A percentile compares a stretch with the other conserved stretches of the same genome.
phyloP scores from a whole-genome alignment of 2,329 filamentous ascomycete species.

The Boeremia lycopersici region DNA sequence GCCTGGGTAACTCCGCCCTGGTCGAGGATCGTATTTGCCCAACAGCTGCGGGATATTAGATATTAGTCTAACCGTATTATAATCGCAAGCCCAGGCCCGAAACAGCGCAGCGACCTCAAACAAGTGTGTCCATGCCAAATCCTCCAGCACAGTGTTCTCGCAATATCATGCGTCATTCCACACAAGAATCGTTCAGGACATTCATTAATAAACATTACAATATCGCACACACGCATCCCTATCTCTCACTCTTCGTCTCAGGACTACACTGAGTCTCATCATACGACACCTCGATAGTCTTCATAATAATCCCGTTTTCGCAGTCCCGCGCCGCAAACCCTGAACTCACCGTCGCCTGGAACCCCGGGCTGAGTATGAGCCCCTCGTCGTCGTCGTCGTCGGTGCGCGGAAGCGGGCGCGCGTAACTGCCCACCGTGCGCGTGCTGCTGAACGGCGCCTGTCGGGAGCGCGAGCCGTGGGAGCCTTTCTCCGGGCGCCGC shows the following conservation, averaged over 20 bases:
- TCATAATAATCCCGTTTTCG: neutral
- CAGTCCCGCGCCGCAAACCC: neutral
- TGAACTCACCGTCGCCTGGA: neutral
- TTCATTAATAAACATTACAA: neutral
- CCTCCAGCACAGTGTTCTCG: too few relatives aligned
- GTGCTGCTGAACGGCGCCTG: neutral
- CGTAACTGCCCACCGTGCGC: neutral
- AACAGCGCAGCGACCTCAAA: too few relatives aligned
- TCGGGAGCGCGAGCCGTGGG: neutral
- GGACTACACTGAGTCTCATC: neutral
- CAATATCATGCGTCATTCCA: too few relatives aligned
- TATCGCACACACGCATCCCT: neutral
- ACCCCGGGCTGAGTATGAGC: neutral
- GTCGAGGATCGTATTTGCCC: too few relatives aligned
- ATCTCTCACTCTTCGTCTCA: neutral
- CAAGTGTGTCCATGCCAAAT: too few relatives aligned
- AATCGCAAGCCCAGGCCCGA: too few relatives aligned
- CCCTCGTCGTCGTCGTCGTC: neutral
- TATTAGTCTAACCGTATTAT: too few relatives aligned
- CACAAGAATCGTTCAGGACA: too few relatives aligned
- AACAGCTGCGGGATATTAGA: too few relatives aligned
- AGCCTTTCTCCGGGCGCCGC: neutral
- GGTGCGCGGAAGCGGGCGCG: neutral
- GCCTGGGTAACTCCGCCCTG: too few relatives aligned
- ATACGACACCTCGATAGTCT: neutral